Percentiles rank a stretch among this genome's conserved stretches.
These are phyloP conservation scores for Cladophialophora yegresii DNA, from an alignment of 2,329 filamentous ascomycete species.

Conservation along the genomic window DNA sequence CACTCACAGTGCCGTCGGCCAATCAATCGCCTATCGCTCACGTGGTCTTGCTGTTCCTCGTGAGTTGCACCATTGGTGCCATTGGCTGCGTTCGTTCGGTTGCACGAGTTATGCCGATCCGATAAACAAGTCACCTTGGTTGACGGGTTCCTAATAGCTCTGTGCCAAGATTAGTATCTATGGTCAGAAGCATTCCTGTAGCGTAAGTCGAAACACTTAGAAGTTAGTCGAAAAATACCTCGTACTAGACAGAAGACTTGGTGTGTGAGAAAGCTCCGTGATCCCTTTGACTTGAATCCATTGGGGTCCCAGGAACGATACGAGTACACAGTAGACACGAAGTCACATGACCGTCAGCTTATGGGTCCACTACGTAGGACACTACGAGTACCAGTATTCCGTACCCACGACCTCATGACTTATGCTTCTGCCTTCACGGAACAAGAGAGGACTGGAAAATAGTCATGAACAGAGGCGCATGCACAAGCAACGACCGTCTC, in stretches of 20 bases:
- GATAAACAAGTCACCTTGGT: constrained; percentile 8
- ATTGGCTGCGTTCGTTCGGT: constrained; percentile 7
- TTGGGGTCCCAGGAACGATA: not conserved
- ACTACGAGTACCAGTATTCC: not conserved
- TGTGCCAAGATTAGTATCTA: not conserved
- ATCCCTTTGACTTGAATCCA: not conserved
- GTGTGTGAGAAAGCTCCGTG: not conserved
- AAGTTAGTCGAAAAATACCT: not conserved
- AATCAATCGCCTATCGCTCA: constrained; percentile 27
- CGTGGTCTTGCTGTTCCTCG: constrained; percentile 18
- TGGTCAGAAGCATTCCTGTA: not conserved
- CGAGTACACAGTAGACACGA: not conserved
- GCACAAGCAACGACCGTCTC: not conserved
- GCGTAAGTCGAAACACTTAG: not conserved
- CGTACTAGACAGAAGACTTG: not conserved
- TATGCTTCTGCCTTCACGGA: not conserved
- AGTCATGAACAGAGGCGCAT: not conserved
- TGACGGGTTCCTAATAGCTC: constrained; percentile 12
- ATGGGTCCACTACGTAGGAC: not conserved
- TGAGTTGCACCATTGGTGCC: not conserved
- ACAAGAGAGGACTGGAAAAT: not conserved
- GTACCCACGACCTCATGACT: not conserved
- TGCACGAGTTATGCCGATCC: constrained; percentile 10
- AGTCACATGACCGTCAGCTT: not conserved
- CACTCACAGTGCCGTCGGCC: constrained; percentile 8